phyloP scores from a whole-genome alignment of 495 filamentous ascomycete genomes.

The Xylaria palmicola region DNA sequence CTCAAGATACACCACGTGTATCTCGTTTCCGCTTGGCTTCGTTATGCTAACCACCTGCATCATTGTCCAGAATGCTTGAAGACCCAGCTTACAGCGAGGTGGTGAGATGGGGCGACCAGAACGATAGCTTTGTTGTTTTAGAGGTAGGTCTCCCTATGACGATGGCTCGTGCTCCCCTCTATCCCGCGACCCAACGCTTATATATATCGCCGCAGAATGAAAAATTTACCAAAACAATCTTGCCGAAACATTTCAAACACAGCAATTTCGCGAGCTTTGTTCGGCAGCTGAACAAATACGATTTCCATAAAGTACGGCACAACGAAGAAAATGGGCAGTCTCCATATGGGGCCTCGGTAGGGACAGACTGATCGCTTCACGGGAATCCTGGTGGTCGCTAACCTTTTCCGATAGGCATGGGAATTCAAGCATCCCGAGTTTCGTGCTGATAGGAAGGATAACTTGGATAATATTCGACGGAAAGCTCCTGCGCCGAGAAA shows the following conservation, averaged over 20 bases:
- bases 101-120: slow-evolving; percentile 92
- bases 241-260: slow-evolving; percentile 99
- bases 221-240: slow-evolving; percentile 95
- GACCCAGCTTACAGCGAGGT: slow-evolving; percentile 89
- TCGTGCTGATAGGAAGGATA: slow-evolving; percentile 91
- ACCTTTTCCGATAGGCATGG: slow-evolving; percentile 67
- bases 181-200: neutral
- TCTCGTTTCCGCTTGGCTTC: slow-evolving; percentile 11
- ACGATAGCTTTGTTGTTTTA: slow-evolving; percentile 94
- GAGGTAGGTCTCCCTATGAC: slow-evolving; percentile 61
- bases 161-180: neutral
- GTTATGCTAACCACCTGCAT: slow-evolving; percentile 24
- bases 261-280: slow-evolving; percentile 99
- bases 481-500: slow-evolving; percentile 95
- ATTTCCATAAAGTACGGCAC: slow-evolving; percentile 98
- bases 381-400: slow-evolving; percentile 18
- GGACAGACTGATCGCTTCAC: slow-evolving; percentile 27
- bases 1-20: slow-evolving; percentile 8
- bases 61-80: slow-evolving; percentile 81
- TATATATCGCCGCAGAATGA: slow-evolving; percentile 66
- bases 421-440: slow-evolving; percentile 99
- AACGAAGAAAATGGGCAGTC: slow-evolving; percentile 92
- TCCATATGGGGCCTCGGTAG: slow-evolving; percentile 86
- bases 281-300: slow-evolving; percentile 97
- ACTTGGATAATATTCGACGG: slow-evolving; percentile 91